Percentiles rank a stretch among this genome's conserved stretches.
Evolutionary conservation across 805 yeast genomes (phyloP).

Genomic region (Nakazawaea ambrosiae): DNA sequence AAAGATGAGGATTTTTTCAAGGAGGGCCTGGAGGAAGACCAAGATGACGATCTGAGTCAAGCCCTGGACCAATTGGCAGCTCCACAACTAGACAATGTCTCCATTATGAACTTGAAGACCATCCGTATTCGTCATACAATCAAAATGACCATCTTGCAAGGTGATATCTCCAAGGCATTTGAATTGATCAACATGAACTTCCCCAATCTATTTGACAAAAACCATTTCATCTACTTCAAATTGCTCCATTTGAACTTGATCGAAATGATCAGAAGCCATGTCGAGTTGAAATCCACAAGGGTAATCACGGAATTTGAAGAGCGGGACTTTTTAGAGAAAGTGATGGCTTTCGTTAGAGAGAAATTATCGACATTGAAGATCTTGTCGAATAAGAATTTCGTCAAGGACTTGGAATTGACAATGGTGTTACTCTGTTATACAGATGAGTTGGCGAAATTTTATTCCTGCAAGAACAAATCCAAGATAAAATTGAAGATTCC

Average conservation of each 20-base stretch:
- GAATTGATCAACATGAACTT: slow-evolving; percentile 47
- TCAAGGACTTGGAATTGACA: slow-evolving; percentile 71
- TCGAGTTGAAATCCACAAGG: slow-evolving; percentile 19
- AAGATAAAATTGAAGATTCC: slow-evolving; percentile 36
- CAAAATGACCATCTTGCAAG: slow-evolving; percentile 46
- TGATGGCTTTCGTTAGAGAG: slow-evolving; percentile 53
- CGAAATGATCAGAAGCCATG: slow-evolving; percentile 67
- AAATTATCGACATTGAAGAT: slow-evolving; percentile 30
- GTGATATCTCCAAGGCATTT: slow-evolving; percentile 56
- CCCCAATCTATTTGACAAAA: slow-evolving; percentile 59
- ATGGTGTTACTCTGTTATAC: slow-evolving; percentile 71
- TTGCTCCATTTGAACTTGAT: slow-evolving; percentile 66
- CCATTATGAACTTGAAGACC: slow-evolving; percentile 36
- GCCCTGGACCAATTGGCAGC: slow-evolving; percentile 14
- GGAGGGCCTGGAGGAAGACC: neutral
- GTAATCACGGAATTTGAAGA: slow-evolving; percentile 24
- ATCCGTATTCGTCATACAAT: slow-evolving; percentile 48
- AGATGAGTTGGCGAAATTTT: slow-evolving; percentile 15
- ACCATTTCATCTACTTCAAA: slow-evolving; percentile 63
- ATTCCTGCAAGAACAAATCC: neutral
- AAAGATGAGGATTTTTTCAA: slow-evolving; percentile 10
- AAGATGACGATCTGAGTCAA: slow-evolving; percentile 3
- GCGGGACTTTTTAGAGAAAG: slow-evolving; percentile 41
- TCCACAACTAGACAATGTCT: too few relatives aligned
- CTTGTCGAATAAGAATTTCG: slow-evolving; percentile 39